These are phyloP conservation scores for Nasturtium officinale DNA, from an alignment of 345 rosid species.

Conservation along the genomic window DNA sequence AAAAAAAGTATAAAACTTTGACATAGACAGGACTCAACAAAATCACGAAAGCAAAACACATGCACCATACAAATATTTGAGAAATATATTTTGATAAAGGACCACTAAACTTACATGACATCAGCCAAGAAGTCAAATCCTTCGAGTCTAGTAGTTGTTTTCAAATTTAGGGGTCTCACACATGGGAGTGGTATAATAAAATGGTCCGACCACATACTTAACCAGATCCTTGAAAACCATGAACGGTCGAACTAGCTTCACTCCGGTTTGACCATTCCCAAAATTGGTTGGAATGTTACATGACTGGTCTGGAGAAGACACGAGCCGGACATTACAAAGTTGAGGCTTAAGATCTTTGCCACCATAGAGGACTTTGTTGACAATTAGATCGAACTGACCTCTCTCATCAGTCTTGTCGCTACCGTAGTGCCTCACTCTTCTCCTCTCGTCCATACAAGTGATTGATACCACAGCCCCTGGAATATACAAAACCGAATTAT, in stretches of 20 bases:
- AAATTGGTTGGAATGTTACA: constrained; percentile 71
- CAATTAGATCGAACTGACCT: constrained; percentile 59
- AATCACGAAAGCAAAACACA: constrained; percentile 23
- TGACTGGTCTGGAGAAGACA: constrained; percentile 62
- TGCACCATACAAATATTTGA: constrained; percentile 6
- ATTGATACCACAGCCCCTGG: constrained; percentile 64
- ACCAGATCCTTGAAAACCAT: constrained; percentile 51
- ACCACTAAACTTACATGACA: constrained; percentile 2
- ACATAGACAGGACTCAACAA: constrained; percentile 26
- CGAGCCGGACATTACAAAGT: constrained; percentile 62
- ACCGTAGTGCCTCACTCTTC: constrained; percentile 56
- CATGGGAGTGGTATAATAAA: constrained; percentile 70
- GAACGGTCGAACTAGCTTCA: constrained; percentile 54
- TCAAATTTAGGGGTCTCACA: constrained; percentile 58
- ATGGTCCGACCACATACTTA: constrained; percentile 51
- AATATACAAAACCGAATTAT: background rate
- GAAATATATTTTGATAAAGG: background rate
- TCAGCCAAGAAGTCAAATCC: constrained; percentile 14
- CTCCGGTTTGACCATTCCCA: constrained; percentile 61
- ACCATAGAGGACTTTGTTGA: constrained; percentile 48
- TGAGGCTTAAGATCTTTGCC: constrained; percentile 54
- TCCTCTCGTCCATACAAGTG: constrained; percentile 74
- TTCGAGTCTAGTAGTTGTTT: constrained; percentile 36
- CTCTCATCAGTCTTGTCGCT: constrained; percentile 65
- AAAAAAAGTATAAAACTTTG: background rate